Evolutionary conservation across 2,329 filamentous ascomycete genomes (phyloP).

Genomic region (Pseudopithomyces chartarum): DNA sequence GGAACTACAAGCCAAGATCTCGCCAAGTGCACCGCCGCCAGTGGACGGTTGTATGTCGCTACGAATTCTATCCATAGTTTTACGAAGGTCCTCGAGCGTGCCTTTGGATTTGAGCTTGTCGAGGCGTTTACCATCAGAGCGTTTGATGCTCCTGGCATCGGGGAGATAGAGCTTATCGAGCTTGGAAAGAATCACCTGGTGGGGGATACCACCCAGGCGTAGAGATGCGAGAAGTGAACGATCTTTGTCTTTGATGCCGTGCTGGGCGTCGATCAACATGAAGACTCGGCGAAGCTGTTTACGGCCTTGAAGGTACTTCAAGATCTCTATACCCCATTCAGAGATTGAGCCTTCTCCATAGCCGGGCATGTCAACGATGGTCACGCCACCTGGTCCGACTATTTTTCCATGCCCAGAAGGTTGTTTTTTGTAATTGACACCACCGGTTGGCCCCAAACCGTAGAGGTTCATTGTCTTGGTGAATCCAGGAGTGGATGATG

Average conservation of each 20-base stretch:
- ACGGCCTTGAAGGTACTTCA: conserved; percentile 68
- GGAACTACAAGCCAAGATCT: conserved; percentile 64
- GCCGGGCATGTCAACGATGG: conserved; percentile 73
- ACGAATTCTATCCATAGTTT: conserved; percentile 43
- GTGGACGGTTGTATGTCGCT: conserved; percentile 40
- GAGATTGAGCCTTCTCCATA: conserved; percentile 67
- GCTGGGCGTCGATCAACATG: conserved; percentile 66
- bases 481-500: conserved; percentile 63
- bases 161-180: conserved; percentile 55
- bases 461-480: conserved; percentile 72
- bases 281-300: conserved; percentile 68
- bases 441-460: conserved; percentile 54
- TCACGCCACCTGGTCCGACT: conserved; percentile 50
- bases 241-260: conserved; percentile 68
- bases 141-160: conserved; percentile 19
- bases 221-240: conserved; percentile 61
- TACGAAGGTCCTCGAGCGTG: conserved; percentile 52
- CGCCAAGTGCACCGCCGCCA: conserved; percentile 54
- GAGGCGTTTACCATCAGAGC: conserved; percentile 17
- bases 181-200: conserved; percentile 71
- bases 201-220: conserved; percentile 60
- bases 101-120: conserved; percentile 24
- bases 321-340: conserved; percentile 69
- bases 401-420: conserved; percentile 31
- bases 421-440: conserved; percentile 29